Evolutionary conservation across 495 filamentous ascomycete genomes (phyloP).

Genomic region (Aspergillus kassunensis): DNA sequence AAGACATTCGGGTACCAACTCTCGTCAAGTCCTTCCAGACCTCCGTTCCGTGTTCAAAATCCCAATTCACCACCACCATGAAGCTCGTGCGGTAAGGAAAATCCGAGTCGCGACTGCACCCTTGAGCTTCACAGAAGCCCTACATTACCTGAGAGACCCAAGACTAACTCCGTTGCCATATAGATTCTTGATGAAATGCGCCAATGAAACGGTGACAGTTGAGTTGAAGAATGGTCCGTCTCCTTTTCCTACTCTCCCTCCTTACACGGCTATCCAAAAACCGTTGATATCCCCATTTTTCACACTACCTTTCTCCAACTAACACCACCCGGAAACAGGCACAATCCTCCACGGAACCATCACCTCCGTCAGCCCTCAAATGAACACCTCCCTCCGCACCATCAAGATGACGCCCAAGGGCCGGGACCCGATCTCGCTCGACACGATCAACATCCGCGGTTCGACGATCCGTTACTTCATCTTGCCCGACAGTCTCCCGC

Average conservation of each 20-base stretch:
- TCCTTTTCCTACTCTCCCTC: background rate
- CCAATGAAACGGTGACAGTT: conserved; percentile 94
- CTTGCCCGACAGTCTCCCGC: conserved; percentile 86
- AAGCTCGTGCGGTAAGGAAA: conserved; percentile 92
- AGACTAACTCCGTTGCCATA: conserved; percentile 9
- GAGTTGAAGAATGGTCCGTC: conserved; percentile 91
- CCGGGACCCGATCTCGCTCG: conserved; percentile 79
- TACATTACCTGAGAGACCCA: background rate
- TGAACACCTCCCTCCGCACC: conserved; percentile 91
- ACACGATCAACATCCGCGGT: conserved; percentile 95
- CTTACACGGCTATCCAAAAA: background rate
- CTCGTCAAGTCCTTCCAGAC: conserved; percentile 25
- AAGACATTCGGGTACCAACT: background rate
- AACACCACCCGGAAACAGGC: conserved; percentile 46
- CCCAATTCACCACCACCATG: conserved; percentile 55
- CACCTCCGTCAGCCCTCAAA: conserved; percentile 87
- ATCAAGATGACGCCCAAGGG: conserved; percentile 91
- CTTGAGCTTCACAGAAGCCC: background rate
- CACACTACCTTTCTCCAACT: background rate
- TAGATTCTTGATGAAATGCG: conserved; percentile 98
- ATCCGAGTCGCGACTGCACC: background rate
- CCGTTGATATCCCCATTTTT: background rate
- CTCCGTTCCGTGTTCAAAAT: background rate
- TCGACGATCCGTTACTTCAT: conserved; percentile 92
- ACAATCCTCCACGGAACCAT: conserved; percentile 96